phyloP scores from a whole-genome alignment of 164 flowering plant species.

The Aristolochia contorta region DNA sequence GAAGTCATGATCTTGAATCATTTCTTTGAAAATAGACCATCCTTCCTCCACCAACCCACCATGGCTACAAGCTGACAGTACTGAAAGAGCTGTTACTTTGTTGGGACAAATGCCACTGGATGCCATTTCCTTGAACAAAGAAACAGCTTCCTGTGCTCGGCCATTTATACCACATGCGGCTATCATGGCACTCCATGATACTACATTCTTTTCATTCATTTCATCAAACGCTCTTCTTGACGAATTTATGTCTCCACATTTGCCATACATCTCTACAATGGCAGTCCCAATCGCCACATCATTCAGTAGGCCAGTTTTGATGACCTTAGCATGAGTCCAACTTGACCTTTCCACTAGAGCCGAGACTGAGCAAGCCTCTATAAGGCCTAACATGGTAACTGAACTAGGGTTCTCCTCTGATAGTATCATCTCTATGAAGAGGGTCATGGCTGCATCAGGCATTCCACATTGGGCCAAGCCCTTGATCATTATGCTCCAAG shows the following conservation, averaged over 20 bases:
- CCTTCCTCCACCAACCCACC: slow-evolving; percentile 78
- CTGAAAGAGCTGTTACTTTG: slow-evolving; percentile 48
- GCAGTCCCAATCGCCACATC: slow-evolving; percentile 69
- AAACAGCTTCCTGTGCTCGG: slow-evolving; percentile 40
- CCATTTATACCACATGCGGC: slow-evolving; percentile 70
- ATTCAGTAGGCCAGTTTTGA: slow-evolving; percentile 37
- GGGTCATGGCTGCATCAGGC: slow-evolving; percentile 56
- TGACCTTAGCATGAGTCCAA: slow-evolving; percentile 66
- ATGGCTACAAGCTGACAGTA: slow-evolving; percentile 76
- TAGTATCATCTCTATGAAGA: slow-evolving; percentile 45
- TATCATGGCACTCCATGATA: slow-evolving; percentile 78
- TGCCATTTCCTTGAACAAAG: slow-evolving; percentile 45
- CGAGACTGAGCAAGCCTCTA: slow-evolving; percentile 60
- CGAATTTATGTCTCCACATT: slow-evolving; percentile 56
- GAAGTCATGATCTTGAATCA: slow-evolving; percentile 32
- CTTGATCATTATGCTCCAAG: slow-evolving; percentile 80
- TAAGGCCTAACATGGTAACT: slow-evolving; percentile 45
- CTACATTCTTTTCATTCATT: slow-evolving; percentile 38
- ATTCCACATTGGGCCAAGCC: slow-evolving; percentile 54
- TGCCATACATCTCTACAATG: slow-evolving; percentile 62
- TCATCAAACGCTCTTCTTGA: slow-evolving; percentile 56
- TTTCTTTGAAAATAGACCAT: slow-evolving; percentile 30
- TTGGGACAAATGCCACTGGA: slow-evolving; percentile 46
- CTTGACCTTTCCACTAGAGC: slow-evolving; percentile 44
- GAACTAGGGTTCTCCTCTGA: slow-evolving; percentile 29